Evolutionary conservation across 1,284 basidiomycete species (phyloP).

Genomic region (Leucoagaricus sp.): DNA sequence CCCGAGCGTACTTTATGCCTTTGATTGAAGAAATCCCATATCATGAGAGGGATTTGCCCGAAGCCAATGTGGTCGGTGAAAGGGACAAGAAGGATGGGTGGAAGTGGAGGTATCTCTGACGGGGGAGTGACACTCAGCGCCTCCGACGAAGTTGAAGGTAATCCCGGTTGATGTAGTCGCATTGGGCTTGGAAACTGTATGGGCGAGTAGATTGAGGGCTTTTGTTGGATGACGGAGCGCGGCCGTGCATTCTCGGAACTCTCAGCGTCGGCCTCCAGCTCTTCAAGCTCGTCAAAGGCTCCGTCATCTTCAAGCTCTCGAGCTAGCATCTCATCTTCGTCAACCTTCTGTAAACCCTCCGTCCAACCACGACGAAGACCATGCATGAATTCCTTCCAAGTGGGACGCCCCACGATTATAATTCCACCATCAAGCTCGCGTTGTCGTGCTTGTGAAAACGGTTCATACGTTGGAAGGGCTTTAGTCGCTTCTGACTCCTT

Average conservation of each 20-base stretch:
- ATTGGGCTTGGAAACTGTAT: constrained; percentile 37
- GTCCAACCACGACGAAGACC: constrained; percentile 88
- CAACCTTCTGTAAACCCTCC: constrained; percentile 68
- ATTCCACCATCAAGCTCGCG: constrained; percentile 81
- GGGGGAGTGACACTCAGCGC: constrained; percentile 50
- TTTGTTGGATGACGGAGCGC: constrained; percentile 3
- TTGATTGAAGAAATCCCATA: constrained; percentile 92
- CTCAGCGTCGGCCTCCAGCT: constrained; percentile 26
- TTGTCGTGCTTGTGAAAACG: constrained; percentile 56
- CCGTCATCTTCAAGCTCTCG: constrained; percentile 71
- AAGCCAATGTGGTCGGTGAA: constrained; percentile 89
- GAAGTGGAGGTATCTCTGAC: constrained; percentile 67
- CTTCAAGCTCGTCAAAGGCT: constrained; percentile 71
- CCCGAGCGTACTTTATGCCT: constrained; percentile 79
- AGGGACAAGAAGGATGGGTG: constrained; percentile 87
- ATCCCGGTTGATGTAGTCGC: neutral
- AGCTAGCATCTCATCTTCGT: constrained; percentile 78
- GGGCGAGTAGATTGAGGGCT: constrained; percentile 35
- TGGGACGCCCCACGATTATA: constrained; percentile 87
- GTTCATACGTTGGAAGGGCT: constrained; percentile 57
- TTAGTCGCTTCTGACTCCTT: constrained; percentile 42
- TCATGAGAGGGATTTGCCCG: constrained; percentile 85
- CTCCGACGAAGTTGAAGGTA: constrained; percentile 23
- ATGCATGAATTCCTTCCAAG: constrained; percentile 93
- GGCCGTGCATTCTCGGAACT: neutral